Percentiles rank a stretch among this genome's conserved stretches.
These are phyloP conservation scores for Mycena citricolor DNA, from an alignment of 1,284 basidiomycete species.

Conservation along the genomic window DNA sequence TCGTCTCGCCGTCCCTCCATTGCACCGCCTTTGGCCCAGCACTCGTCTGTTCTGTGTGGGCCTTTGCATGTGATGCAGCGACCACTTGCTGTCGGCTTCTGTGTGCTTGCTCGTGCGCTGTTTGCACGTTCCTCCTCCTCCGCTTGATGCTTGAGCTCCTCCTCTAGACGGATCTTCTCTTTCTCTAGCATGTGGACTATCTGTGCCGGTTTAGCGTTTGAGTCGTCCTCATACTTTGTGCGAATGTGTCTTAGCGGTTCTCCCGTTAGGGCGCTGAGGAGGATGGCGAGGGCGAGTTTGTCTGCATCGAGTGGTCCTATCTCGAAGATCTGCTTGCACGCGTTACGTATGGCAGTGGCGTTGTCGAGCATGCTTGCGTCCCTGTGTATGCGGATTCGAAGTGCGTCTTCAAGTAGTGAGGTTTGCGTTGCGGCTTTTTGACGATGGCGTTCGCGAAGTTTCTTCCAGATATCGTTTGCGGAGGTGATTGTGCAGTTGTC, in stretches of 20 bases:
- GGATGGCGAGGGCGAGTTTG: background rate
- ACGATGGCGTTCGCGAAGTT: slow-evolving; percentile 2
- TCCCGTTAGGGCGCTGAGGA: background rate
- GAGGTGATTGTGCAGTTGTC: background rate
- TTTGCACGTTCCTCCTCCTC: background rate
- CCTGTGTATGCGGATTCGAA: slow-evolving; percentile 1
- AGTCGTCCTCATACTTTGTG: background rate
- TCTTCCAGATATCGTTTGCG: slow-evolving; percentile 3
- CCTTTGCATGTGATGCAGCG: background rate
- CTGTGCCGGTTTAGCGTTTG: background rate
- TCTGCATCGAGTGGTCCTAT: background rate
- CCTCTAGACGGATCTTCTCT: background rate
- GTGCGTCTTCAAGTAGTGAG: slow-evolving; percentile 4
- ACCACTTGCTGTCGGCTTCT: background rate
- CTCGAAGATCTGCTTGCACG: slow-evolving; percentile 5
- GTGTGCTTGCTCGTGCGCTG: background rate
- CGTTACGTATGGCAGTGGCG: background rate
- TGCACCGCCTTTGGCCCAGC: background rate
- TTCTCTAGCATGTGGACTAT: slow-evolving; percentile 1
- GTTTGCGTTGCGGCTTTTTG: slow-evolving; percentile 7
- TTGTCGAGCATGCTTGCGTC: background rate
- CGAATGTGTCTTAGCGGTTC: background rate
- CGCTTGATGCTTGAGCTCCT: background rate
- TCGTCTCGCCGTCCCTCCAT: slow-evolving; percentile 23
- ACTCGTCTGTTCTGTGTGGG: background rate